Percentiles rank a stretch among this genome's conserved stretches.
Conservation (phyloP, 805 yeast species). For the Ogataea dorogensis region DNA sequence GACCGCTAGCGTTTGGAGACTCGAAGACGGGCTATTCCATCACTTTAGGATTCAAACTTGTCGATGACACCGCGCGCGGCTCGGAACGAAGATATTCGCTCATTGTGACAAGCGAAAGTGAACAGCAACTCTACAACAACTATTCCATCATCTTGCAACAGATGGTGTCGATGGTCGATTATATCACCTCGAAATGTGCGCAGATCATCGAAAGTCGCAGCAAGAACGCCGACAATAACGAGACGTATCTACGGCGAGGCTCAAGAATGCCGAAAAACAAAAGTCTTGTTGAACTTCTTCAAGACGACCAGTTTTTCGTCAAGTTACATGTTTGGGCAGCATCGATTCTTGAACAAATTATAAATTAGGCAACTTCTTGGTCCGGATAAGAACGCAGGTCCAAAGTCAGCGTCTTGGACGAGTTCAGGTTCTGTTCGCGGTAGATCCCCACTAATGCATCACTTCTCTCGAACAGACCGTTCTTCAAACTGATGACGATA, state of each 20-base stretch:
- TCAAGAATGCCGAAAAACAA: conserved; percentile 50
- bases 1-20: conserved; percentile 66
- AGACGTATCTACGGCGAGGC: conserved; percentile 55
- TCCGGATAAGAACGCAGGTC: conserved; percentile 65
- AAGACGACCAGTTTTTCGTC: conserved; percentile 52
- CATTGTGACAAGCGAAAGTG: conserved; percentile 56
- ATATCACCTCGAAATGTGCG: conserved; percentile 33
- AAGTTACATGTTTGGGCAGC: conserved; percentile 66
- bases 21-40: conserved; percentile 58
- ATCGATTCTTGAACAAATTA: conserved; percentile 39
- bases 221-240: conserved; percentile 39
- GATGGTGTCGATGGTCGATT: conserved; percentile 39
- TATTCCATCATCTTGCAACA: conserved; percentile 52
- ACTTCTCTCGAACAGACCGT: conserved; percentile 80
- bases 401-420: conserved; percentile 70
- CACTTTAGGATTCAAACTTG: conserved; percentile 56
- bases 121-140: conserved; percentile 47
- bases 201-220: conserved; percentile 15
- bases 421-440: conserved; percentile 70
- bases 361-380: conserved; percentile 19
- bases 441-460: conserved; percentile 92
- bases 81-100: conserved; percentile 67
- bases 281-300: conserved; percentile 52
- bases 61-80: conserved; percentile 68
- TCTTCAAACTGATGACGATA: conserved; percentile 89